Percentiles rank a stretch among this genome's conserved stretches.
These are phyloP conservation scores for Mycocentrospora acerina DNA, from an alignment of 2,329 filamentous ascomycete genomes.

Conservation along the genomic window DNA sequence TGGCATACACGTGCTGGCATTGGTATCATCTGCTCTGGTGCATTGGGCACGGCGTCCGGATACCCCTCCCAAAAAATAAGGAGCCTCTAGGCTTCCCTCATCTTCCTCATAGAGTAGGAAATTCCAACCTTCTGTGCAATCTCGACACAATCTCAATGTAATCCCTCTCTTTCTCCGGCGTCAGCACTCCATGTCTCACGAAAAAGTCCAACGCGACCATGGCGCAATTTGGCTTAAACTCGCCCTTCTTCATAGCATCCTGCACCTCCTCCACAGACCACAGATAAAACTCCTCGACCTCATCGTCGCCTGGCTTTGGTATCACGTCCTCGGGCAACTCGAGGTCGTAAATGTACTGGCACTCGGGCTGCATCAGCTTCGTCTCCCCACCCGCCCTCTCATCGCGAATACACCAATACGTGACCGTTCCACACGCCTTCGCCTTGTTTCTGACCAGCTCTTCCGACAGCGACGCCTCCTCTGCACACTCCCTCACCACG, in stretches of 20 bases:
- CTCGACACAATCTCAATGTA: constrained; percentile 74
- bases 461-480: constrained; percentile 82
- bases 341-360: constrained; percentile 88
- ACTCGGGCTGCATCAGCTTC: constrained; percentile 83
- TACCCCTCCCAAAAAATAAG: constrained; percentile 26
- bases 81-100: constrained; percentile 16
- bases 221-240: constrained; percentile 93
- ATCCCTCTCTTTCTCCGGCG: constrained; percentile 73
- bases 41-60: constrained; percentile 32
- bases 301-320: constrained; percentile 79
- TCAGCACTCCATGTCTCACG: constrained; percentile 79
- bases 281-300: constrained; percentile 83
- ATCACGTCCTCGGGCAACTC: constrained; percentile 68
- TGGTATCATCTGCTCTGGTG: constrained; percentile 33
- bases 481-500: constrained; percentile 79
- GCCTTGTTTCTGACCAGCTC: constrained; percentile 64
- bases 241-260: constrained; percentile 66
- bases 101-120: constrained; percentile 54
- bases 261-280: constrained; percentile 76
- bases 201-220: constrained; percentile 87
- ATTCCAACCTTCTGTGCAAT: constrained; percentile 77
- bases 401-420: constrained; percentile 82
- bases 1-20: constrained; percentile 20
- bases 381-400: constrained; percentile 75
- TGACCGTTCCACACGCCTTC: constrained; percentile 67